Percentiles rank a stretch among this genome's conserved stretches.
These are phyloP conservation scores for Symbiodinium pilosum DNA, from an alignment of 73 alveolate species.

Conservation along the genomic window DNA sequence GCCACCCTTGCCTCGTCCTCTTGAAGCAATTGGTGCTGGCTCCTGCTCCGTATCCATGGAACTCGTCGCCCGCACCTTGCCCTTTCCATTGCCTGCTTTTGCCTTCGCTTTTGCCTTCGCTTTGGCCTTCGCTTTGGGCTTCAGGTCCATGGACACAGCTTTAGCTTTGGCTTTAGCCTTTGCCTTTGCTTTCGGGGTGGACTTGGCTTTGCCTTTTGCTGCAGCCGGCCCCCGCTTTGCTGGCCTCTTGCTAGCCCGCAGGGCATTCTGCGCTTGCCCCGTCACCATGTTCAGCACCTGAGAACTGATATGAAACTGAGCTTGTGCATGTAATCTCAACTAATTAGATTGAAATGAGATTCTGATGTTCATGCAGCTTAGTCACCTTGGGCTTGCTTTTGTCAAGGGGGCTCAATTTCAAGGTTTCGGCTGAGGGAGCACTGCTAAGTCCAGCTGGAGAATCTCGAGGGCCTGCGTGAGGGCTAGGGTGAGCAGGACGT, in stretches of 20 bases:
- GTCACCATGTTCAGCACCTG: not conserved
- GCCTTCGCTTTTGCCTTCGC: not conserved
- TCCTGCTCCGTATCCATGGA: too few species aligned
- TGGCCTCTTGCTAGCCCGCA: not conserved
- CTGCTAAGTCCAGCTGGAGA: not conserved
- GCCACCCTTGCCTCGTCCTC: not conserved
- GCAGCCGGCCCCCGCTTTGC: not conserved
- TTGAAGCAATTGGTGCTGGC: too few species aligned
- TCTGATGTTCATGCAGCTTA: not conserved
- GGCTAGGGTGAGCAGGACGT: too few species aligned
- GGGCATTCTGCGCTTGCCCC: not conserved
- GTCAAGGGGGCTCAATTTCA: not conserved
- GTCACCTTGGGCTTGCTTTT: not conserved
- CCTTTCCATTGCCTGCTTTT: not conserved
- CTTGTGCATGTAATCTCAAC: not conserved
- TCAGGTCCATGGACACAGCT: not conserved
- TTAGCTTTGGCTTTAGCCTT: not conserved
- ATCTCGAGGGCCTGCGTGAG: too few species aligned
- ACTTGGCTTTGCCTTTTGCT: too few species aligned
- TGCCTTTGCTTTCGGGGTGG: not conserved
- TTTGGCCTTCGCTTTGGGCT: not conserved
- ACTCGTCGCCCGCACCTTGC: not conserved
- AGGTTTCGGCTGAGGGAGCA: not conserved
- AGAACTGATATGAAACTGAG: not conserved
- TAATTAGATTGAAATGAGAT: too few species aligned